Conservation (phyloP, 495 filamentous ascomycete genomes). For the Chaetomium cochliodes region DNA sequence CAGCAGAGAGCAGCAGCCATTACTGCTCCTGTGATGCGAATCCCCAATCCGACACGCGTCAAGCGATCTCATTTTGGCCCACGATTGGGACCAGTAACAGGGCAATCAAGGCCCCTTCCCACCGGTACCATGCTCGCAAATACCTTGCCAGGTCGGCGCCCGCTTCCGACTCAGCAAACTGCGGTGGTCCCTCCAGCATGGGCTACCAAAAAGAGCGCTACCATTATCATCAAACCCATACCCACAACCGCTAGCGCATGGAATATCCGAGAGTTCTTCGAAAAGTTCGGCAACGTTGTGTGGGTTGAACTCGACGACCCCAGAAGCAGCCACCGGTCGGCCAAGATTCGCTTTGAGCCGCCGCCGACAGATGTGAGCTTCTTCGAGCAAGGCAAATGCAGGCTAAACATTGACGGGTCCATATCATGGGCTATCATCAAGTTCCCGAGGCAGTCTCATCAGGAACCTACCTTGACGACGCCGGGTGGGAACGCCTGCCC, state of each 20-base stretch:
- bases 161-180: slow-evolving; percentile 2
- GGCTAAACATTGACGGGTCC: slow-evolving; percentile 6
- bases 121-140: background rate
- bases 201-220: slow-evolving; percentile 25
- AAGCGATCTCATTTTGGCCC: background rate
- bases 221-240: slow-evolving; percentile 31
- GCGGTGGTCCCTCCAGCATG: slow-evolving; percentile 30
- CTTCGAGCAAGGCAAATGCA: slow-evolving; percentile 21
- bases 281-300: slow-evolving; percentile 32
- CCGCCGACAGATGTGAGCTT: slow-evolving; percentile 34
- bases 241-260: slow-evolving; percentile 27
- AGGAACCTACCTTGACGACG: slow-evolving; percentile 23
- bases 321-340: slow-evolving; percentile 19
- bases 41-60: background rate
- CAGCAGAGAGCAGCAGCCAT: background rate
- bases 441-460: slow-evolving; percentile 8
- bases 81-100: background rate
- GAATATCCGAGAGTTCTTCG: slow-evolving; percentile 33
- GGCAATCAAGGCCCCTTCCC: background rate
- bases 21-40: background rate
- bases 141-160: background rate
- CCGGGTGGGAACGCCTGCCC: slow-evolving; percentile 36
- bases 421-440: slow-evolving; percentile 11
- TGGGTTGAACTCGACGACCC: slow-evolving; percentile 38
- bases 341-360: slow-evolving; percentile 40